Percentiles rank a stretch among this genome's conserved stretches.
Evolutionary conservation across 2,329 filamentous ascomycete species (phyloP).

Genomic region (Aureobasidium pullulans): DNA sequence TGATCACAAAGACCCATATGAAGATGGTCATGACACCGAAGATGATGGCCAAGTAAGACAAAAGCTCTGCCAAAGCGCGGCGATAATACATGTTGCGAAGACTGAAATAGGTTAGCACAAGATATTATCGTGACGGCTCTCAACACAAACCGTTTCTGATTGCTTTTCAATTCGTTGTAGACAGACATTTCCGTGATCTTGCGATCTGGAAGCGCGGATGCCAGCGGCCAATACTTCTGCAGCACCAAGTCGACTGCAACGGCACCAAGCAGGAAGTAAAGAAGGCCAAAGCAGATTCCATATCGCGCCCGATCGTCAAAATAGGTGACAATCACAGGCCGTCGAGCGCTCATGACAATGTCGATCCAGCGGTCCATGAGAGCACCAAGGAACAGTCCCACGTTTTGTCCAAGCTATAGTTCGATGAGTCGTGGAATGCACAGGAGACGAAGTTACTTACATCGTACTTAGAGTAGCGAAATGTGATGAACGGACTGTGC

Average conservation of each 20-base stretch:
- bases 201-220: constrained; percentile 7
- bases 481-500: constrained; percentile 52
- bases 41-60: constrained; percentile 7
- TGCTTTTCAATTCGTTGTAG: constrained; percentile 6
- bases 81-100: constrained; percentile 14
- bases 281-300: constrained; percentile 48
- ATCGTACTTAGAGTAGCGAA: constrained; percentile 50
- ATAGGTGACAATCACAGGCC: constrained; percentile 33
- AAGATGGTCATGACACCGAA: constrained; percentile 13
- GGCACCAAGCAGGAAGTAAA: constrained; percentile 51
- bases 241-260: constrained; percentile 48
- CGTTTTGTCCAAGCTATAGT: constrained; percentile 40
- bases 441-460: not conserved
- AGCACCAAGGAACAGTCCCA: constrained; percentile 48
- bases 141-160: not conserved
- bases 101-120: not conserved
- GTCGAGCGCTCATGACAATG: constrained; percentile 36
- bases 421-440: not conserved
- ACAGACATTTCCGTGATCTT: constrained; percentile 9
- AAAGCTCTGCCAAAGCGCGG: constrained; percentile 12
- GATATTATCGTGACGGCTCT: too few species aligned
- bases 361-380: constrained; percentile 50
- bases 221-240: constrained; percentile 15
- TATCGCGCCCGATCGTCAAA: constrained; percentile 34
- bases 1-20: constrained; percentile 15